Evolutionary conservation across 164 flowering plant genomes (phyloP), one percentile per base, ranked within the genome.

Genomic region (Liquidambar formosana): DNA sequence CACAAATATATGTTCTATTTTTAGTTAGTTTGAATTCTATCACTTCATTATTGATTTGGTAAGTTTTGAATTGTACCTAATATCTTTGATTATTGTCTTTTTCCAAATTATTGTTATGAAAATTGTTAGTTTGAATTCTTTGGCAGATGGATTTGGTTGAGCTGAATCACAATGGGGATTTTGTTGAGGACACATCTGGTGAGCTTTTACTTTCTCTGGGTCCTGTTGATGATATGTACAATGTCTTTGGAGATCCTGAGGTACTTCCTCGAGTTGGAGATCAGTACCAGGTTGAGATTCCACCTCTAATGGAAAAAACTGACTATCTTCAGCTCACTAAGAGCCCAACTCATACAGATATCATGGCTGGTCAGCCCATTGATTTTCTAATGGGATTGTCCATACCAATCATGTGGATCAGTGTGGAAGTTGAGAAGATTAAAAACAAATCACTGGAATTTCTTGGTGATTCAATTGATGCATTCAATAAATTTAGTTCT

Each of bases 201-300:
- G 83, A 77, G 56, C 73, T 77, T 64, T 69, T 71, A 47, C 57
- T 64, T 54, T 71, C 78, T 23, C 41, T 81, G 22, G 74, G 66
- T 21, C 64, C 75, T 48, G 59, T 77, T 59, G 83, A 70, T 59
- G 83, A 70, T 41, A 15, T 57, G n/a, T 53, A 18, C 69, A 85
- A 63, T 48, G 57, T 72, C 10, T 78, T 76, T 76, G 88, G 85
- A 56, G 87, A 82, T 3, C 89, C 81, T 25, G 76, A 81, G 77
- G 65, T 81, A 26, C 76, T 28, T 51, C 90, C 97, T 74, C 89
- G 97, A 64, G 77, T 91, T 68, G 97, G 99, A 48, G 77, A 78
- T 46, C 53, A 86, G 59, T 94, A 83, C 75, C 99, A 95, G 75
- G 94, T 73, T 59, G 84, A 93, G 64, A 79, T 93, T 72, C 97